Percentiles rank a stretch among this genome's conserved stretches.
Conservation (phyloP, 2,329 filamentous ascomycete species). For the Colletotrichum sp. region DNA sequence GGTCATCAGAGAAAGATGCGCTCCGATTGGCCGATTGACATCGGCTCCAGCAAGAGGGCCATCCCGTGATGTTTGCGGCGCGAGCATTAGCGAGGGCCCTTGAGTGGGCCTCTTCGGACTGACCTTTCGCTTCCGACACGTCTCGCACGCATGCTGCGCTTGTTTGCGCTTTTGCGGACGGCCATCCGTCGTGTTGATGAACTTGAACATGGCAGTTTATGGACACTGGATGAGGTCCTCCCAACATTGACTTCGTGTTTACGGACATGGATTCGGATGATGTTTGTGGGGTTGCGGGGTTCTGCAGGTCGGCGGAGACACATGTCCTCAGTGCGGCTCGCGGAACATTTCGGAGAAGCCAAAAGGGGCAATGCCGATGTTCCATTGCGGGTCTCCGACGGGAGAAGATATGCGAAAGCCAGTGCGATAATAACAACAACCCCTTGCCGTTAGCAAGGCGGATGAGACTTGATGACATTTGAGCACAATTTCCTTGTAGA, state of each 20-base stretch:
- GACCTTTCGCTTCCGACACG: constrained; percentile 22
- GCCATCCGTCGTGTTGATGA: constrained; percentile 20
- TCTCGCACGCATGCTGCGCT: constrained; percentile 18
- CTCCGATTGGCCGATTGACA: not conserved
- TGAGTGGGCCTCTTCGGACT: not conserved
- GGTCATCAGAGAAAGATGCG: not conserved
- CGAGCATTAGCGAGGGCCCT: not conserved
- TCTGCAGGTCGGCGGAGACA: not conserved
- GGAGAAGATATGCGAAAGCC: not conserved
- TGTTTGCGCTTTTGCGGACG: constrained; percentile 15
- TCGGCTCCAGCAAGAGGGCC: not conserved
- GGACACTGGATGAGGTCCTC: not conserved
- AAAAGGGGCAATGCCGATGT: not conserved
- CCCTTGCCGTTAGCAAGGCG: not conserved
- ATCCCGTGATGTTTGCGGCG: not conserved
- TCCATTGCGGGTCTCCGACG: not conserved
- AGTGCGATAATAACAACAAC: not conserved
- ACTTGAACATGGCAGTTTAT: constrained; percentile 18
- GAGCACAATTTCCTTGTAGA: fast-evolving
- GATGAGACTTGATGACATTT: not conserved
- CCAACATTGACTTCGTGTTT: not conserved
- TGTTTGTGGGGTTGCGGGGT: not conserved
- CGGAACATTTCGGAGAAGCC: not conserved
- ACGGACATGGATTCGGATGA: not conserved
- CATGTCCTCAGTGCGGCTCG: not conserved